Evolutionary conservation across 306 rosid genomes (phyloP), one percentile per base, ranked within the genome.

Genomic region (Quercus wislizeni): DNA sequence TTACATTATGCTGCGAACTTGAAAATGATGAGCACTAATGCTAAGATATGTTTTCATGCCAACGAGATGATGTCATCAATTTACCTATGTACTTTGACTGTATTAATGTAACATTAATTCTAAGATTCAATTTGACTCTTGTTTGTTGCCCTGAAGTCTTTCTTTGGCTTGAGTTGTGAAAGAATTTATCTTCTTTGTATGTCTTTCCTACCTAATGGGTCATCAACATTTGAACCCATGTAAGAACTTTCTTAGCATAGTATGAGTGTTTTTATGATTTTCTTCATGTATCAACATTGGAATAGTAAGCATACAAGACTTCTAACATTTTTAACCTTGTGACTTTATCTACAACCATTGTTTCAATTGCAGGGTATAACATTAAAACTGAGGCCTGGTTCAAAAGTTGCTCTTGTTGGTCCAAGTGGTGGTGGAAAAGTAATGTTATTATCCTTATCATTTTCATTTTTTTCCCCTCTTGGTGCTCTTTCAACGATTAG

Each of bases 361-460:
- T 19, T 67, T 63, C 10, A 56, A 74, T 25, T 79, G 27, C 82
- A 93, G 98, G 98, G 98, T 75, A 89, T 93, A 81, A 85, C 92
- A 9, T 55, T 93, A 74, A 91, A 87, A 74, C 81, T 93, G 80
- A 84, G 79, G 67, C 93, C 94, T 64, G 93, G 93, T 57, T 84
- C 97, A 70, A 93, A 93, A 84, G 90, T 89, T 57, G 97, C 98
- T 82, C 98, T 93, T 55, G 96, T 93, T 78, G 98, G 98, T 80
- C 98, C 96, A 15, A 93, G 98, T 6, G 98, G 97, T 43, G 98
- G 98, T 0, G 97, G 98, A 81, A 93, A 93, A 88, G 98, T 91
- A 84, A 75, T 76, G 30, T 18, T 67, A 33, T 5, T 33, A 33
- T 18, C 7, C 35, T 18, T 6, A 31, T 3, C 5, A 23, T 33